phyloP scores from a whole-genome alignment of 257 asterid genomes.

The Oldenlandia corymbosa region DNA sequence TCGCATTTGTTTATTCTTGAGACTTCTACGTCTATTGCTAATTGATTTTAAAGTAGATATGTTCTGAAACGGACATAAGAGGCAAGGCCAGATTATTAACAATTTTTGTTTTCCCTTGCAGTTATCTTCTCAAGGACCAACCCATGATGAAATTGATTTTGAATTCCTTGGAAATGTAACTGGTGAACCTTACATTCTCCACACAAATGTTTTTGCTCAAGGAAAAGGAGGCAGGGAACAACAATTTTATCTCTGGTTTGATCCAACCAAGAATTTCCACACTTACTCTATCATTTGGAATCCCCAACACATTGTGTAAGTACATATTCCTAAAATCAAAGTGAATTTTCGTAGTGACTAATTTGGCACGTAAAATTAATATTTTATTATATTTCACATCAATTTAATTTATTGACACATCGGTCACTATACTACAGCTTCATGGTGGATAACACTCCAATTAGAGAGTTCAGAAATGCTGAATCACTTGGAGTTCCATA shows the following conservation, averaged over 20 bases:
- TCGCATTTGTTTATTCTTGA: too few relatives aligned
- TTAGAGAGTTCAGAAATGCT: constrained; percentile 61
- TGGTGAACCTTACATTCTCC: constrained; percentile 67
- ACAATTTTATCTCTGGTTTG: constrained; percentile 83
- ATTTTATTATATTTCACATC: not conserved
- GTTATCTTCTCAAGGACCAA: constrained; percentile 78
- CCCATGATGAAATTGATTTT: constrained; percentile 81
- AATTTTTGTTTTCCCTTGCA: constrained; percentile 18
- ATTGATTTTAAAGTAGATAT: too few relatives aligned
- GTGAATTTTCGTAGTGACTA: too few relatives aligned
- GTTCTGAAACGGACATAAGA: too few relatives aligned
- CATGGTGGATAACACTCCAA: constrained; percentile 78
- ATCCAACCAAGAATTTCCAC: constrained; percentile 77
- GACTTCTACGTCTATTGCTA: too few relatives aligned
- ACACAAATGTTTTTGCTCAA: constrained; percentile 63
- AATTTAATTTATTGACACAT: too few relatives aligned
- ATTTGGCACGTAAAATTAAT: not conserved
- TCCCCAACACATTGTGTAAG: constrained; percentile 59
- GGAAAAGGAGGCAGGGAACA: constrained; percentile 81
- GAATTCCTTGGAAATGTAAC: constrained; percentile 72
- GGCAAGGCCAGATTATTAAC: not conserved
- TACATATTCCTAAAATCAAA: too few relatives aligned
- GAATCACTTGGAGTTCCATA: constrained; percentile 66
- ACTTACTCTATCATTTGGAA: constrained; percentile 73
- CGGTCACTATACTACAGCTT: constrained; percentile 32